These are phyloP conservation scores for Daldinia sp. DNA, from an alignment of 2,329 filamentous ascomycete species.

Conservation along the genomic window DNA sequence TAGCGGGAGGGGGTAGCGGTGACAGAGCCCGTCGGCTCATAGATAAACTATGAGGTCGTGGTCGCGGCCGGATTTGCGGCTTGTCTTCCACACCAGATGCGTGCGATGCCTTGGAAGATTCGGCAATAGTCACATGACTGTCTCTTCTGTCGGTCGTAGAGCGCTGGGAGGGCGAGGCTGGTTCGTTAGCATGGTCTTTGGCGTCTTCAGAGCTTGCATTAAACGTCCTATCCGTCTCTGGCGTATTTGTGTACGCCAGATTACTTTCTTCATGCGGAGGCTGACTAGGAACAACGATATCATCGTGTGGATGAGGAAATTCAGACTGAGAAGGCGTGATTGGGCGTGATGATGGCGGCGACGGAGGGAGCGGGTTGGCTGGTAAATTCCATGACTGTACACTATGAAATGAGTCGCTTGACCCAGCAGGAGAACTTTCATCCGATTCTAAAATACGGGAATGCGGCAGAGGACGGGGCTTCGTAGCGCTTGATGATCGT, in stretches of 20 bases:
- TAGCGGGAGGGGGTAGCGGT: constrained; percentile 75
- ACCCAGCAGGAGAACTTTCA: constrained; percentile 59
- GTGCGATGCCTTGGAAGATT: constrained; percentile 18
- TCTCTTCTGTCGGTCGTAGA: constrained; percentile 20
- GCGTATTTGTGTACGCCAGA: constrained; percentile 54
- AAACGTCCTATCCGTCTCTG: constrained; percentile 50
- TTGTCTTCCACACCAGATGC: constrained; percentile 53
- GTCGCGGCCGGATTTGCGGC: constrained; percentile 64
- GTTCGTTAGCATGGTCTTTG: constrained; percentile 47
- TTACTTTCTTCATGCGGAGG: constrained; percentile 49
- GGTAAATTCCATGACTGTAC: constrained; percentile 65
- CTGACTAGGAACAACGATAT: constrained; percentile 54
- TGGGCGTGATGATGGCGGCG: constrained; percentile 58
- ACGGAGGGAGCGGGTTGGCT: constrained; percentile 58
- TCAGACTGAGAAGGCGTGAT: constrained; percentile 51
- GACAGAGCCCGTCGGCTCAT: constrained; percentile 70
- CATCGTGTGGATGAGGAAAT: constrained; percentile 57
- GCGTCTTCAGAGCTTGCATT: constrained; percentile 49
- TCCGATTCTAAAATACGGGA: constrained; percentile 46
- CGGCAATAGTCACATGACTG: constrained; percentile 24
- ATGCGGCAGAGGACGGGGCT: constrained; percentile 37
- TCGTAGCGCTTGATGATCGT: constrained; percentile 30
- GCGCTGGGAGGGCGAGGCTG: constrained; percentile 40
- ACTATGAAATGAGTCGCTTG: constrained; percentile 67
- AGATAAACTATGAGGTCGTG: constrained; percentile 64